Evolutionary conservation across 2,329 filamentous ascomycete species (phyloP), one percentile per base, ranked within the genome.

Genomic region (Ampelomyces quisqualis): DNA sequence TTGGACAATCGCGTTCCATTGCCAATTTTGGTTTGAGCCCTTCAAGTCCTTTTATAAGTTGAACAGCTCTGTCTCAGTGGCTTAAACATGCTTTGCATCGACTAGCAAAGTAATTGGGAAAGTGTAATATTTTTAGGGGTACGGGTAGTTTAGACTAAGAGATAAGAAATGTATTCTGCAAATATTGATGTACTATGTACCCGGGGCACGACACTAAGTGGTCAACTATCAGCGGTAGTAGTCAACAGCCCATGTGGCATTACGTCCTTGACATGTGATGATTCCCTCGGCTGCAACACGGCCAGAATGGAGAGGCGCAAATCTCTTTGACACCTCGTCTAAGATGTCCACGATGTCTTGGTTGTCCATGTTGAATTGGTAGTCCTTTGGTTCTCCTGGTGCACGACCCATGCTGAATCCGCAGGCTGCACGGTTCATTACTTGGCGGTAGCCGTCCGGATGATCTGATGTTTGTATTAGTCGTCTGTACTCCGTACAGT

Each of bases 301-400:
- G 4, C 54, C 51, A 2, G 29, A 43, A 46, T 58, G 51, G 21
- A 49, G 21, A 3, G 32, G 17, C 3, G 45, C 53, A 43, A 57
- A 59, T 22, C 49, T 38, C 38, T 34, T 43, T 3, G 38, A 43
- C 3, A 52, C 53, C 34, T 57, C 53, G 28, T 56, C 55, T 3
- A 59, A 10, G 10, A 59, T 51, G 35, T 54, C 49, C 6, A 49
- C 45, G 26, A 59, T 59, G 34, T 57, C 55, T 37, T 59, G 53
- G 20, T 59, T 56, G 18, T 52, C 17, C 51, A 58, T 53, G 4
- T 24, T 36, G 24, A 57, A 57, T 8, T 28, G 14, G 14, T 52
- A 57, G 30, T 53, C 47, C 7, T 34, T 26, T 7, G 49, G 41
- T 14, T 50, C 41, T 2, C 47, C 47, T 2, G 43, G 40, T 14